phyloP scores from a whole-genome alignment of 2,329 filamentous ascomycete genomes.

The Fusarium verrucosum region DNA sequence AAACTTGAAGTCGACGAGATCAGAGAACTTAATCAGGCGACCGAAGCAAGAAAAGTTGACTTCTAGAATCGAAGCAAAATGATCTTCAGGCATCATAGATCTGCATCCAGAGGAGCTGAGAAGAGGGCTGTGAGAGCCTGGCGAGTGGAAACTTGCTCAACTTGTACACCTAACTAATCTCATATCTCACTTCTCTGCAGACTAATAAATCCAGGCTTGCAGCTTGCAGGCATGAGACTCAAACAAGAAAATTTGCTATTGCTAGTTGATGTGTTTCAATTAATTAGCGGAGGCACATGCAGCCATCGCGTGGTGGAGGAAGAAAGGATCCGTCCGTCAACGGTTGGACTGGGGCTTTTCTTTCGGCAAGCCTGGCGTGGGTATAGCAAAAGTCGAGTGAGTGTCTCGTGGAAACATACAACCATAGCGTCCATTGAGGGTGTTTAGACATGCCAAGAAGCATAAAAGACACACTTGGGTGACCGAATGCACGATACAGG shows the following conservation, averaged over 20 bases:
- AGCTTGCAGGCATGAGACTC: constrained; percentile 1
- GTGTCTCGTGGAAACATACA: constrained; percentile 3
- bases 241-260: background rate
- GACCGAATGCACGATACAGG: constrained; percentile 8
- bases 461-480: constrained; percentile 20
- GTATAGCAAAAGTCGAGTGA: constrained; percentile 15
- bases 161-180: background rate
- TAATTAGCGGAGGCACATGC: constrained; percentile 26
- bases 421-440: background rate
- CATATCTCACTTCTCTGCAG: constrained; percentile 2
- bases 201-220: constrained; percentile 4
- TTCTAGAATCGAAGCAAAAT: constrained; percentile 13
- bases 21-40: background rate
- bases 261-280: constrained; percentile 1
- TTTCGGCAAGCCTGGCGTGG: constrained; percentile 12
- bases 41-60: constrained; percentile 4
- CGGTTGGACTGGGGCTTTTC: constrained; percentile 5
- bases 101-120: constrained; percentile 3
- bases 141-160: constrained; percentile 4
- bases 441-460: constrained; percentile 21
- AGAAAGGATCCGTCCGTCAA: constrained; percentile 21
- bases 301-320: constrained; percentile 24
- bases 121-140: background rate
- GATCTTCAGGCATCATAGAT: constrained; percentile 29
- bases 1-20: background rate